Evolutionary conservation across 2,329 filamentous ascomycete genomes (phyloP), one percentile per base, ranked within the genome.

Genomic region (Ophiostoma ips): DNA sequence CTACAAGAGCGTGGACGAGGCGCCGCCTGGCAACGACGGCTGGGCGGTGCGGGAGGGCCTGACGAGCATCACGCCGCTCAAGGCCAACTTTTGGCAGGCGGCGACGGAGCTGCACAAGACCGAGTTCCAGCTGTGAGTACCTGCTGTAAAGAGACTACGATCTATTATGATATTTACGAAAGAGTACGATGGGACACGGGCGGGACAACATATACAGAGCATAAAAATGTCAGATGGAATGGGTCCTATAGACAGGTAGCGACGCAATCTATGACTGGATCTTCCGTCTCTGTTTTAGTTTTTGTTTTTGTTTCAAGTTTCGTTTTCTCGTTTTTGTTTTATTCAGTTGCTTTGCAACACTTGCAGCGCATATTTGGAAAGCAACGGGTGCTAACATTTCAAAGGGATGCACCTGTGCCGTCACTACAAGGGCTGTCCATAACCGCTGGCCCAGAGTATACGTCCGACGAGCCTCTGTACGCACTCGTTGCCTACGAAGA

Each of bases 31-130:
- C 3, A 94, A 87, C 61, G 92, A 98, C 66, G 92, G 90, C 6
- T 95, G 90, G 87, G 83, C 83, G 34, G 86, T 98, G 21, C 84
- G 84, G 63, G 81, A 94, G 62, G 87, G 87, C 28, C 79, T 83
- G 64, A 94, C 90, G 12, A 92, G 86, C 65, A 80, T 98, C 51
- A 95, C 92, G 4, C 87, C 90, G 13, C 66, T 96, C 57, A 86
- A 85, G 64, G 89, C 90, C 38, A 95, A 95, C 65, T 98, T 95
- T 65, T 88, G 85, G 77, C 87, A 90, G 63, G 74, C 77, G 11
- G 67, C 71, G 36, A 70, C 77, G 53, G 72, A 80, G 53, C 71
- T 80, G 58, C 70, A 80, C 55, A 73, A 80, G 60, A 73, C 74
- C 58, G 87, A 94, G 71, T 72, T 95, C 63, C 81, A 83, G 72